Evolutionary conservation across 2,329 filamentous ascomycete species (phyloP), one percentile per base, ranked within the genome.

Genomic region (Venturia pyrina): DNA sequence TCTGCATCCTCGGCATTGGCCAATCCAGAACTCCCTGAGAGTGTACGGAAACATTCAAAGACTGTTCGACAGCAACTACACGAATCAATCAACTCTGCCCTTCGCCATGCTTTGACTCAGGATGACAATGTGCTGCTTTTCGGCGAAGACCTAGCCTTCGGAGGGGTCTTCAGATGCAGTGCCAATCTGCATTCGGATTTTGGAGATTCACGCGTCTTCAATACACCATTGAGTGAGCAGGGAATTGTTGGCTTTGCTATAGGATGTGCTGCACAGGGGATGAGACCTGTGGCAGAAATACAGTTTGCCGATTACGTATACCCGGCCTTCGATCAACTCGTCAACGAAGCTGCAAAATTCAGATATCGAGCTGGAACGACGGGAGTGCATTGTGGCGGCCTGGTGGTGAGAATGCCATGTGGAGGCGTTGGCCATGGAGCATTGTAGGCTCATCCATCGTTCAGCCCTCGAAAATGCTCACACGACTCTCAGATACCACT

Each of bases 241-340:
- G 95, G 93, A 1, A 93, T 99, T 70, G 84, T 96, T 67, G 95
- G 95, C 0, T 98, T 98, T 73, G 95, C 89, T 13, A 92, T 98
- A 70, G 95, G 95, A 1, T 86, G 88, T 44, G 93, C 93, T 0
- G 90, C 91, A 7, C 89, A 96, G 78, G 93, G 93, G 32, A 92
- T 96, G 89, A 89, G 89, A 66, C 91, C 95, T 0, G 85, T 98
- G 32, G 93, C 93, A 0, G 95, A 99, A 79, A 92, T 97, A 65
- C 93, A 97, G 75, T 97, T 97, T 73, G 93, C 93, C 67, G 93
- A 97, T 75, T 97, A 97, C 75, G 87, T 96, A 65, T 96, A 88
- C 75, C 93, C 93, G 2, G 92, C 93, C 0, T 96, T 96, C 72
- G 92, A 97, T 73, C 92, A 97, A 79, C 84, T 97, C 41, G 91